Base-by-base conservation (phyloP, 2,329 filamentous ascomycete genomes). In the Cytospora piceae region DNA sequence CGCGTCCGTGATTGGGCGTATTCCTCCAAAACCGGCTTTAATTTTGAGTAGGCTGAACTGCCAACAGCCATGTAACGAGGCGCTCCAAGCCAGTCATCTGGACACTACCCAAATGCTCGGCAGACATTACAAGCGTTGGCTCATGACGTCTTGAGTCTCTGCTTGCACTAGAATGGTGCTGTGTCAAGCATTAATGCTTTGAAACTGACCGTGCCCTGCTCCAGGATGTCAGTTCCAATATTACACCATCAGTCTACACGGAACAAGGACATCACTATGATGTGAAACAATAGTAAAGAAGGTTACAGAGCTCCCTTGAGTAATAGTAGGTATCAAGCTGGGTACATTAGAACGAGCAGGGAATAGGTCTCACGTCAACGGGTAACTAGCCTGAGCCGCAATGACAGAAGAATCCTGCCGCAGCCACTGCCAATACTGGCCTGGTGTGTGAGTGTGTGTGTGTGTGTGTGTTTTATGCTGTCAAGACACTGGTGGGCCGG, bases 271-370 rank as follows among this genome's bases (percentile, higher is more conserved):
- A 39, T 34, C 17, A 54, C 20, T 55, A 51, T 11, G 5, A 37
- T 59, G 62, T 67, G 65, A 64, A 67, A 67, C 65, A 54, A 37
- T 58, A 60, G 62, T 22, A 24, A 52, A 57, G 22, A 51, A 15
- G 37, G 15, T 1, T 14, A 24, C 20, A 24, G 42, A 27, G 31
- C 11, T 31, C 42, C 29, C 22, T 37, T 34, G n/a, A 24, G 31
- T 17, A n/a, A 42, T 42, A n/a, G 24, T 27, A 9, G 20, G 39
- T 55, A 51, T 32, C 20, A 4, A 32, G 9, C n/a, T 46, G 15
- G 15, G n/a, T 34, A 29, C 53, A 42, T 20, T 22, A 39, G 42
- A 39, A 9, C 37, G 53, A 37, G 55, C 54, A 54, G 17, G 31
- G 24, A 29, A 42, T 51, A 31, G 56, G 32, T 57, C 42, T 57